Evolutionary conservation across 2,329 filamentous ascomycete genomes (phyloP).

Genomic region (Penicillium sp.): DNA sequence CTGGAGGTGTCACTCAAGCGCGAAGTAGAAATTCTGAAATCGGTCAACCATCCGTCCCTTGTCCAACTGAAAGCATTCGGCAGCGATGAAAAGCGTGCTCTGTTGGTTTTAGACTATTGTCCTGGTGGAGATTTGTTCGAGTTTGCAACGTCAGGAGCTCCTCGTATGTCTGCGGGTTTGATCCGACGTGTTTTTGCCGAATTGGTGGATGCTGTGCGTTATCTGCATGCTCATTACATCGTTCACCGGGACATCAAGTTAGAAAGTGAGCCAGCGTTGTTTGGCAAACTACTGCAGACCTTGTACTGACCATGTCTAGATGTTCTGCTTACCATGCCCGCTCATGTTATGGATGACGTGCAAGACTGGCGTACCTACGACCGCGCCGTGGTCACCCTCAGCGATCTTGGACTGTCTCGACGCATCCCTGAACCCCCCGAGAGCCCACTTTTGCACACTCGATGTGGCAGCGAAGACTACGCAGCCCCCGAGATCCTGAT

Average conservation of each 20-base stretch:
- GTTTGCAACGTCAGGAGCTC: constrained; percentile 70
- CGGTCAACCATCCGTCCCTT: constrained; percentile 81
- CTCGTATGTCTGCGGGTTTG: constrained; percentile 65
- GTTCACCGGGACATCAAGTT: constrained; percentile 98
- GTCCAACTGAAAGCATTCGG: constrained; percentile 91
- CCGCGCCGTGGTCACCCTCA: constrained; percentile 80
- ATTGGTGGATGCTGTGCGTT: constrained; percentile 77
- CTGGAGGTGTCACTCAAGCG: constrained; percentile 91
- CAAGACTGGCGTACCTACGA: constrained; percentile 73
- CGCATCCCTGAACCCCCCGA: constrained; percentile 70
- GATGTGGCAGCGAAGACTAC: constrained; percentile 96
- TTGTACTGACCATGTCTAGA: constrained; percentile 53
- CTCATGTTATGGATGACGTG: constrained; percentile 63
- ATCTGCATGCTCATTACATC: constrained; percentile 80
- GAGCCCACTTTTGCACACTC: constrained; percentile 84
- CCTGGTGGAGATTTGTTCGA: constrained; percentile 95
- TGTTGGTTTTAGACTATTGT: constrained; percentile 87
- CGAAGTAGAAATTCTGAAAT: constrained; percentile 90
- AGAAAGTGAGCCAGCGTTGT: constrained; percentile 66
- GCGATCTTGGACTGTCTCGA: constrained; percentile 85
- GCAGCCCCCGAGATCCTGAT: constrained; percentile 95
- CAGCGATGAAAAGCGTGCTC: constrained; percentile 74
- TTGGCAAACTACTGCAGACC: constrained; percentile 2
- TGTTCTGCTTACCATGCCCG: constrained; percentile 81
- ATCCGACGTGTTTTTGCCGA: constrained; percentile 87